Percentiles rank a stretch among this genome's conserved stretches.
Evolutionary conservation across 208 protist species (phyloP).

Genomic region (Giardia duodenalis): DNA sequence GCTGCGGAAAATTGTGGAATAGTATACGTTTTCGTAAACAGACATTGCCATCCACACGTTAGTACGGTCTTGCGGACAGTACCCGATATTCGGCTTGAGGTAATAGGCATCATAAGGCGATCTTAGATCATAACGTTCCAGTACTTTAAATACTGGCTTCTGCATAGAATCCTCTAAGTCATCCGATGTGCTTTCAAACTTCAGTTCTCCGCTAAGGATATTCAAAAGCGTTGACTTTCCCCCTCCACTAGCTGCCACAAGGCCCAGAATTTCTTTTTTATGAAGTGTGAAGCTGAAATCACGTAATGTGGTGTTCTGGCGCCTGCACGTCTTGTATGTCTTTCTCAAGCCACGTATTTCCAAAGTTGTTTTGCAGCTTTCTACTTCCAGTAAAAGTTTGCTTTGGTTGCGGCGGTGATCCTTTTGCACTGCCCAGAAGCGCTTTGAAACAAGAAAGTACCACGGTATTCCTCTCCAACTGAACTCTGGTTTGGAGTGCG

Average conservation of each 20-base stretch:
- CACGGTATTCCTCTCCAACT: background rate
- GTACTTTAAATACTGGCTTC: background rate
- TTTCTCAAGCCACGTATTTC: background rate
- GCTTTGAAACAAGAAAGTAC: background rate
- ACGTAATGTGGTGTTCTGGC: background rate
- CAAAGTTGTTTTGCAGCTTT: background rate
- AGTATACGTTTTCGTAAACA: background rate
- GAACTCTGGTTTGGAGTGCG: background rate
- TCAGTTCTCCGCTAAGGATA: background rate
- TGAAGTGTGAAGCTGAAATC: background rate
- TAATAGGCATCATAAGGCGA: background rate
- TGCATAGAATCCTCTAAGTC: background rate
- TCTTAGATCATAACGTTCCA: background rate
- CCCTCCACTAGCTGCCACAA: background rate
- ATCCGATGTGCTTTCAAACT: no score
- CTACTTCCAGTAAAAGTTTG: background rate
- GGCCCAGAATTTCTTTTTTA: background rate
- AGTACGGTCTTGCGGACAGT: background rate
- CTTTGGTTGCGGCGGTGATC: background rate
- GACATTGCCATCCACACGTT: slow-evolving; percentile 24
- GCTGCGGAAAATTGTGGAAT: background rate
- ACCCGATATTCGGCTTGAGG: background rate
- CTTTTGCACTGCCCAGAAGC: background rate
- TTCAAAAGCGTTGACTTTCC: background rate
- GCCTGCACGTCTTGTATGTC: background rate